Base-by-base conservation (phyloP, 257 asterid genomes). In the Scutellaria galericulata region DNA sequence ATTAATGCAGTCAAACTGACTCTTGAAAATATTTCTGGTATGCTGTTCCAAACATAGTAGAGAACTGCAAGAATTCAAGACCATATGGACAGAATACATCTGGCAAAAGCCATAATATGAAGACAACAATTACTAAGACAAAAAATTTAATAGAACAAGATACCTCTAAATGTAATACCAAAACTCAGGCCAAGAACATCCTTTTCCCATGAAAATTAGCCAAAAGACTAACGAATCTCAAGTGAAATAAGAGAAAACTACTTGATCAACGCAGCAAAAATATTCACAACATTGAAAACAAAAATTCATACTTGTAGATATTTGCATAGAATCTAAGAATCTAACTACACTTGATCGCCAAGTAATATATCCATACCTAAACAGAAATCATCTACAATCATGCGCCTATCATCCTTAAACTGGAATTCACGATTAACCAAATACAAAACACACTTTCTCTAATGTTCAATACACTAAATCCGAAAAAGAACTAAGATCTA, bases 1-100 rank as follows among this genome's bases (percentile, higher is more conserved):
- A 45, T 27, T 70, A 9, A 47, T 71, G 39, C 57, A 65, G 31
- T 52, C 73, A 63, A 68, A 64, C 41, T 12, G 79, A 63, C 20
- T 69, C 40, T 20, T 70, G 15, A 70, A 27, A 66, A 52, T 45
- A 57, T 57, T 20, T 39, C 11, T 51, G 54, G 47, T 40, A 62
- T 7, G 37, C 61, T 22, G 15, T n/a, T n/a, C 59, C 22, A 13
- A 51, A 70, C 55, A 64, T 45, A 27, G 44, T 45, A 13, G 4
- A 71, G 63, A 70, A 63, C 70, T n/a, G 71, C 37, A 39, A 12
- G 60, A 24, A 62, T 22, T 40, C 20, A 39, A 61, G 18, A 11
- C 54, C 44, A 60, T 7, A 60, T 44, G 47, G 62, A 44, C 14
- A 59, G 24, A 39, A 44, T 20, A 37, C 54, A 55, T 64, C 54